These are phyloP conservation scores for Phytopythium vexans DNA, from an alignment of 352 stramenopile species.

Conservation along the genomic window DNA sequence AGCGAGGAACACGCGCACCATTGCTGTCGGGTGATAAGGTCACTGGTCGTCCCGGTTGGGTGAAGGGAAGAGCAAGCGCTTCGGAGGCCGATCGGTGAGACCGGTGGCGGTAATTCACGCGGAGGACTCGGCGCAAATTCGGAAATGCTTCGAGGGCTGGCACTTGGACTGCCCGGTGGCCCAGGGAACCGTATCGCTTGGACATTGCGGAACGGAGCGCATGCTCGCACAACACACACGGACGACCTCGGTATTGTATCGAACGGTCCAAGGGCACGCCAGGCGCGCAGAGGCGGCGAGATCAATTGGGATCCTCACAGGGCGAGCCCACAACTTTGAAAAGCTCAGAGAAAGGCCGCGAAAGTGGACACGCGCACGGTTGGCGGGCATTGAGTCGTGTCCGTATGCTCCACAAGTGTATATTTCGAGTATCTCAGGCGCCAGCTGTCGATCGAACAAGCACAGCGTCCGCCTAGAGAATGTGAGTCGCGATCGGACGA, in stretches of 20 bases:
- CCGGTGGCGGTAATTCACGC: slow-evolving; percentile 4
- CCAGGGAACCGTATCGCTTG: background rate
- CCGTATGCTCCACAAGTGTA: slow-evolving; percentile 2
- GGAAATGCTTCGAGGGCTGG: slow-evolving; percentile 1
- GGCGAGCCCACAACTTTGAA: background rate
- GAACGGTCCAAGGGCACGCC: background rate
- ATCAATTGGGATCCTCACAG: slow-evolving; percentile 6
- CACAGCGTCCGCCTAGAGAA: background rate
- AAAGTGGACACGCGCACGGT: slow-evolving; percentile 8
- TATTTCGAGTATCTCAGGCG: slow-evolving; percentile 1
- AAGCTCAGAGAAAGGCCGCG: background rate
- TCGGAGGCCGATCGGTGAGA: background rate
- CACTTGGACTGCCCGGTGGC: no score
- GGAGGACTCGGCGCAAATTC: slow-evolving; percentile 7
- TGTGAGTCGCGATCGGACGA: no score
- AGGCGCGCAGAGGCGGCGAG: background rate
- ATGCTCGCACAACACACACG: background rate
- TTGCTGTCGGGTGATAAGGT: slow-evolving; percentile 1
- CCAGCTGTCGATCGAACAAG: background rate
- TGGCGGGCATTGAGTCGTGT: background rate
- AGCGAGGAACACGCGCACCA: slow-evolving; percentile 28
- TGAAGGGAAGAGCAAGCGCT: slow-evolving; percentile 1
- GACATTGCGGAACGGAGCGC: background rate
- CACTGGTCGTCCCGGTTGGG: no score
- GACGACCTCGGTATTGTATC: background rate